These are phyloP conservation scores for Alternaria gaisen DNA, from an alignment of 2,329 filamentous ascomycete genomes.

Conservation along the genomic window DNA sequence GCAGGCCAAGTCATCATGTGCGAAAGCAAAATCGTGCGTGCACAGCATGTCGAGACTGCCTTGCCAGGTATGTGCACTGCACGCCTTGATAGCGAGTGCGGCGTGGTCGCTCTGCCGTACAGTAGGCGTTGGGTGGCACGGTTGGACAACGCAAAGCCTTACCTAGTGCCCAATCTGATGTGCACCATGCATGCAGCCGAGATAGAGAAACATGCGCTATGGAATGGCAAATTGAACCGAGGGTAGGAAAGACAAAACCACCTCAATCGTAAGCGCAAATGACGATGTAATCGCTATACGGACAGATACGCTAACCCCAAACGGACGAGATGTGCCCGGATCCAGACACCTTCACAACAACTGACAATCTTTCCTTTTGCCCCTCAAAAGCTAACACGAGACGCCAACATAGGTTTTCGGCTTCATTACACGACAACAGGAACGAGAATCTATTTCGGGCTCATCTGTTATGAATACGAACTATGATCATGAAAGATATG, in stretches of 20 bases:
- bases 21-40: not conserved
- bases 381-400: not conserved
- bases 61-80: not conserved
- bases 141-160: constrained; percentile 3
- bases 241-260: not conserved
- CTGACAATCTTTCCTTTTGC: not conserved
- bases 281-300: not conserved
- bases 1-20: not conserved
- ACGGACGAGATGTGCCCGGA: not conserved
- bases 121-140: constrained; percentile 5
- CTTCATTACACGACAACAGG: not conserved
- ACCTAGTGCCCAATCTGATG: not conserved
- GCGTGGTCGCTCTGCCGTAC: constrained; percentile 7
- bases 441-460: not conserved
- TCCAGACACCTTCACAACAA: not conserved
- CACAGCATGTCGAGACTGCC: not conserved
- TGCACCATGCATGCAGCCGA: not conserved
- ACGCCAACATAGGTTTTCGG: not conserved
- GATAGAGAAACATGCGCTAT: not conserved
- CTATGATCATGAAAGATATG: not conserved
- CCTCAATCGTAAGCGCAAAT: not conserved
- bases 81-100: constrained; percentile 1
- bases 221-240: not conserved
- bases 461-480: not conserved
- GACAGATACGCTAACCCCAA: not conserved